phyloP scores from a whole-genome alignment of 257 asterid genomes.

The Solanum habrochaites region DNA sequence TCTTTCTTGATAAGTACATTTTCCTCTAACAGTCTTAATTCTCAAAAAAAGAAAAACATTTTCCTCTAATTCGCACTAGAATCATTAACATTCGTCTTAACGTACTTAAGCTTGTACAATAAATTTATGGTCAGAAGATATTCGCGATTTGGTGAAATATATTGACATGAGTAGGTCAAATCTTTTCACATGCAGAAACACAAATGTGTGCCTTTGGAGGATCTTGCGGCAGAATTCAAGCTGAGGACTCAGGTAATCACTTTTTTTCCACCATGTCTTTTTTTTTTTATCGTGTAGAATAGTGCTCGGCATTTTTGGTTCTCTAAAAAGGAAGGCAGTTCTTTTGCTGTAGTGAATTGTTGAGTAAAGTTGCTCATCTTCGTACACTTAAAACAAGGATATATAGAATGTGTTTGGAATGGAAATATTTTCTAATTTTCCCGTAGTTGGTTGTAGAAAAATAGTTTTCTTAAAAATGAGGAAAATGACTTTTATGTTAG shows the following conservation, averaged over 20 bases:
- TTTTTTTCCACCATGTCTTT: neutral
- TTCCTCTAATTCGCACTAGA: neutral
- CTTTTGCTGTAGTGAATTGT: neutral
- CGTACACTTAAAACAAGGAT: neutral
- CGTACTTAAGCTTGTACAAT: neutral
- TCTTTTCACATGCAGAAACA: conserved; percentile 46
- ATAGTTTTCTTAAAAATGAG: neutral
- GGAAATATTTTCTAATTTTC: neutral
- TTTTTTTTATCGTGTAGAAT: neutral
- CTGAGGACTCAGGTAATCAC: conserved; percentile 78
- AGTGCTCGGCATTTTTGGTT: neutral
- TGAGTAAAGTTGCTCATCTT: neutral
- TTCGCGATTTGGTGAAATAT: neutral
- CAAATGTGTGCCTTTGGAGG: conserved; percentile 93
- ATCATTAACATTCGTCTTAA: neutral
- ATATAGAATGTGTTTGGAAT: neutral
- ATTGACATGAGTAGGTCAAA: neutral
- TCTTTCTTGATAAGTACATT: neutral
- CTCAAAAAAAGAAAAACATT: neutral
- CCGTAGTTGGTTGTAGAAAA: neutral
- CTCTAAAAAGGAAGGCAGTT: neutral
- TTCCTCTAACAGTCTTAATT: neutral
- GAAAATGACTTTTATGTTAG: neutral
- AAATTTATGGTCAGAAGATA: neutral
- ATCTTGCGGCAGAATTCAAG: conserved; percentile 96